phyloP scores from a whole-genome alignment of 2,329 filamentous ascomycete species.

The Penicillium concentricum region DNA sequence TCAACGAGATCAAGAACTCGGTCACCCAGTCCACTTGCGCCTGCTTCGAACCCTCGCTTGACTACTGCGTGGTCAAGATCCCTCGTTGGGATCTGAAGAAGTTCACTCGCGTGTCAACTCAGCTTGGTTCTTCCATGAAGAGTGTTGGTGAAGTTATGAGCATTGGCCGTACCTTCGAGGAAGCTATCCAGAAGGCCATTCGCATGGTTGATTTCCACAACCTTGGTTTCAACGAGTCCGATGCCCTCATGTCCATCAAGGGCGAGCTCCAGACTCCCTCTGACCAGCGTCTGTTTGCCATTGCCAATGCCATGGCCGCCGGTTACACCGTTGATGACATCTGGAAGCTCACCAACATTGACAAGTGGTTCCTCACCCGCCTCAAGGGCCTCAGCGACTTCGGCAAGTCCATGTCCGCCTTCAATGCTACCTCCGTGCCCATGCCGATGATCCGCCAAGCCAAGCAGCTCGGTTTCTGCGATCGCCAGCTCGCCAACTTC shows the following conservation, averaged over 20 bases:
- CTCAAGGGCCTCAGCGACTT: constrained; percentile 91
- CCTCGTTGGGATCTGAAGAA: constrained; percentile 99
- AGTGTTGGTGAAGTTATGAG: constrained; percentile 99
- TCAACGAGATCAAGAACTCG: constrained; percentile 95
- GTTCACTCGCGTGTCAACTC: constrained; percentile 93
- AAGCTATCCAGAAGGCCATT: constrained; percentile 98
- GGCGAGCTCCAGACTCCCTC: constrained; percentile 95
- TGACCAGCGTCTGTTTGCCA: constrained; percentile 94
- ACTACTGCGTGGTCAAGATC: constrained; percentile 99
- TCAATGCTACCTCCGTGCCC: constrained; percentile 64
- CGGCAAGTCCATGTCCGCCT: constrained; percentile 71
- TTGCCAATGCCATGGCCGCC: constrained; percentile 94
- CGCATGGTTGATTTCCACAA: constrained; percentile 94
- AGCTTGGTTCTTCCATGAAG: constrained; percentile 98
- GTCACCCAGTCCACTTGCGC: constrained; percentile 95
- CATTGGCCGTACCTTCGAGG: constrained; percentile 93
- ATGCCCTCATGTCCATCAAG: constrained; percentile 91
- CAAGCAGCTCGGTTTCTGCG: constrained; percentile 92
- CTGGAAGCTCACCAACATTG: constrained; percentile 97
- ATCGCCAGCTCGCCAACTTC: constrained; percentile 90
- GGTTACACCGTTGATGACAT: constrained; percentile 96
- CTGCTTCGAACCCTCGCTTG: constrained; percentile 96
- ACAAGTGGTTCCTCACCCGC: constrained; percentile 95
- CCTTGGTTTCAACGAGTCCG: constrained; percentile 87
- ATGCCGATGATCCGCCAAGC: constrained; percentile 71